Percentiles rank a stretch among this genome's conserved stretches.
Evolutionary conservation across 352 stramenopile species (phyloP).

Genomic region (Pythium coloratum): DNA sequence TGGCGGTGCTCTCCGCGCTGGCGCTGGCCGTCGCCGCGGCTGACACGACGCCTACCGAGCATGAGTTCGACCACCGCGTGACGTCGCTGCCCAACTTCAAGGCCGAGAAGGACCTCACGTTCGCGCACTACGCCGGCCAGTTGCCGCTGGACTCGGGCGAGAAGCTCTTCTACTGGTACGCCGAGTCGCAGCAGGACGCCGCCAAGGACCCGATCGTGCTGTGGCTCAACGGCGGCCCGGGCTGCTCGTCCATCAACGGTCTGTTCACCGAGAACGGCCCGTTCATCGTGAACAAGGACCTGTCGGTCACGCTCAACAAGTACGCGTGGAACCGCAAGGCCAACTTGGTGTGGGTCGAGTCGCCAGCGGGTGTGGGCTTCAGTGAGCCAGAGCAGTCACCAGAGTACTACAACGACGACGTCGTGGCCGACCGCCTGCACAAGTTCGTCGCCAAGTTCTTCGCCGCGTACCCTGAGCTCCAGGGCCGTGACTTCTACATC

Average conservation of each 20-base stretch:
- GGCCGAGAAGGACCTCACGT: conserved; percentile 37
- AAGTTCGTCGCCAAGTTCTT: conserved; percentile 79
- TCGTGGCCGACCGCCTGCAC: conserved; percentile 48
- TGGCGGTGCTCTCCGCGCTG: not conserved
- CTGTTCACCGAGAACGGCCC: conserved; percentile 84
- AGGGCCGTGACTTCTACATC: conserved; percentile 78
- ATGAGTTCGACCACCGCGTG: conserved; percentile 40
- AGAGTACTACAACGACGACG: conserved; percentile 66
- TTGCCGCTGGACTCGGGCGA: conserved; percentile 44
- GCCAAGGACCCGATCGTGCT: conserved; percentile 78
- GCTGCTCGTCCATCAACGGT: conserved; percentile 77
- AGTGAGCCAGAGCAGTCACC: conserved; percentile 43
- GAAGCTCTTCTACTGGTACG: conserved; percentile 78
- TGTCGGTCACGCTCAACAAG: conserved; percentile 59
- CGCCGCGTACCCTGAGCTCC: conserved; percentile 66
- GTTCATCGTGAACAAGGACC: conserved; percentile 56
- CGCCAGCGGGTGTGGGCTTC: conserved; percentile 87
- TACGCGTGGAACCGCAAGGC: conserved; percentile 88
- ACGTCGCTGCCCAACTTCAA: conserved; percentile 50
- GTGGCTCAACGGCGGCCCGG: conserved; percentile 92
- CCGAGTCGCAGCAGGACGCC: conserved; percentile 48
- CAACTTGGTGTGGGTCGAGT: conserved; percentile 91
- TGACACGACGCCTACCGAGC: not conserved
- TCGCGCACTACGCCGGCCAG: conserved; percentile 63
- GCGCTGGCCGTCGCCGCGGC: not conserved